Percentiles rank a stretch among this genome's conserved stretches.
Evolutionary conservation across 176 grass and related monocot species (phyloP).

Genomic region (Chrysopogon serrulatus): DNA sequence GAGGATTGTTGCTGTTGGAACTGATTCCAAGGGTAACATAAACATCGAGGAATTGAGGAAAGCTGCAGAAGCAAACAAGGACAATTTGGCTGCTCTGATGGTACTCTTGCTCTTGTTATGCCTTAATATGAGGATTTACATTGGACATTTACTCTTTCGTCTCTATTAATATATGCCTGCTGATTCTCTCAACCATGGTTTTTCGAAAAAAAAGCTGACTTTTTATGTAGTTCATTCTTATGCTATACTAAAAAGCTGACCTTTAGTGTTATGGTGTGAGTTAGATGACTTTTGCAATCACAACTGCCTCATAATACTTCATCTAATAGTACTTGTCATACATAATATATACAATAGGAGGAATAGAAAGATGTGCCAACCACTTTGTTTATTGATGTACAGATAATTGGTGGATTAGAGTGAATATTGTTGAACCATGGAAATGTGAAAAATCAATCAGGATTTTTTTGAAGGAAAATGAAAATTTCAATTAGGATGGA

Average conservation of each 20-base stretch:
- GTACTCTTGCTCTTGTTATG: conserved; percentile 34
- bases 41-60: conserved; percentile 94
- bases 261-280: background rate
- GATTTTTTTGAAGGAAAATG: background rate
- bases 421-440: background rate
- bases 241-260: background rate
- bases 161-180: background rate
- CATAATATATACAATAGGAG: background rate
- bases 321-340: background rate
- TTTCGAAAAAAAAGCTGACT: background rate
- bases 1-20: conserved; percentile 98
- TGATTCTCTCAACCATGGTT: background rate
- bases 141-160: conserved; percentile 5
- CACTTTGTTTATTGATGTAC: background rate
- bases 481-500: background rate
- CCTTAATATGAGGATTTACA: conserved; percentile 6
- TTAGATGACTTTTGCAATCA: background rate
- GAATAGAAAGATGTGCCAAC: background rate
- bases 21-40: conserved; percentile 98
- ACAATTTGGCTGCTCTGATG: conserved; percentile 94
- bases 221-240: conserved; percentile 3
- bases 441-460: conserved; percentile 1
- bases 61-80: conserved; percentile 89
- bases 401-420: background rate
- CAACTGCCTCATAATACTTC: background rate